Conservation (phyloP, 257 asterid species). For the Scutellaria baicalensis region DNA sequence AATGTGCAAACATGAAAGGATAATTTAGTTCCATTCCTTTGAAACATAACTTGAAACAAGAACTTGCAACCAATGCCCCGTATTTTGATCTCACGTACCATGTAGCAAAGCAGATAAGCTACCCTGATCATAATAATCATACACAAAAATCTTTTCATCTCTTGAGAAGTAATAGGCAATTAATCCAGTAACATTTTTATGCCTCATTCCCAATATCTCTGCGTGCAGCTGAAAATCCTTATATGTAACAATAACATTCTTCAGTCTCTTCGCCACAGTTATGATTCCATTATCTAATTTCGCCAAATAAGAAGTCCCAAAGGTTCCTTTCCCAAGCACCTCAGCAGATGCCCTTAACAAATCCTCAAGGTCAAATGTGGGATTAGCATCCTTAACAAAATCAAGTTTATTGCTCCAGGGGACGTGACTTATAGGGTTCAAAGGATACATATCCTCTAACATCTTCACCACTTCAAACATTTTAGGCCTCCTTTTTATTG, state of each 20-base stretch:
- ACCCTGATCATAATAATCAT: slow-evolving; percentile 13
- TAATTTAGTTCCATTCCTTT: no score
- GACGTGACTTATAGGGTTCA: neutral
- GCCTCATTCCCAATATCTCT: slow-evolving; percentile 21
- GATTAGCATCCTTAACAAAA: neutral
- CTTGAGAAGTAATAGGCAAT: slow-evolving; percentile 17
- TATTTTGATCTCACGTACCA: neutral
- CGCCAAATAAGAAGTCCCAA: slow-evolving; percentile 14
- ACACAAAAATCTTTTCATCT: slow-evolving; percentile 25
- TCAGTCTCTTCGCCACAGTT: slow-evolving; percentile 20
- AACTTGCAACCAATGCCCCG: neutral
- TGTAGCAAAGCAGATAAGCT: slow-evolving; percentile 23
- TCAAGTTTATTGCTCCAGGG: neutral
- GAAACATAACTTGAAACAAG: no score
- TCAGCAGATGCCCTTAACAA: slow-evolving; percentile 15
- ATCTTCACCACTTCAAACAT: slow-evolving; percentile 17
- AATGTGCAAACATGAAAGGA: no score
- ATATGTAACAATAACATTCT: neutral
- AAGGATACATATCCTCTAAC: slow-evolving; percentile 9
- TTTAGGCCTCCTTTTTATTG: slow-evolving; percentile 17
- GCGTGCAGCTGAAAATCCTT: slow-evolving; percentile 14
- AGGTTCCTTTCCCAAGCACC: slow-evolving; percentile 20
- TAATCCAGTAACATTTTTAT: slow-evolving; percentile 12
- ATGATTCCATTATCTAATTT: neutral
- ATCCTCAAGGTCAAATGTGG: slow-evolving; percentile 12